A percentile compares a stretch with the other conserved stretches of the same genome.
Evolutionary conservation across 2,329 filamentous ascomycete species (phyloP).

Genomic region (Graphilbum ipis-grandicollis): DNA sequence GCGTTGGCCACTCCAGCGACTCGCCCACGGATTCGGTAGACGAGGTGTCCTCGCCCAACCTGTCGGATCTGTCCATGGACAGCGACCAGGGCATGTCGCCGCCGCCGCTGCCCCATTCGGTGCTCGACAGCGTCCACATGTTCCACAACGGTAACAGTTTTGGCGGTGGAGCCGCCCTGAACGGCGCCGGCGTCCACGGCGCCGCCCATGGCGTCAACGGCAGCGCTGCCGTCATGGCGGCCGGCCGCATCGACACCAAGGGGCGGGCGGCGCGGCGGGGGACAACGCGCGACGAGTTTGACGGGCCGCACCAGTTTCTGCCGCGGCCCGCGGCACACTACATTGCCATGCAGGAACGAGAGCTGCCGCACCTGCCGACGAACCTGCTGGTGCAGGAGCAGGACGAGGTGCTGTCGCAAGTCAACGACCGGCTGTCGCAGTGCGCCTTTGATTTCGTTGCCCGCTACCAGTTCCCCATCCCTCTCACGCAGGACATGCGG

Average conservation of each 20-base stretch:
- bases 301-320: constrained; percentile 70
- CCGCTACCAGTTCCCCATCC: constrained; percentile 81
- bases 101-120: constrained; percentile 10
- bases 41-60: constrained; percentile 34
- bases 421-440: constrained; percentile 71
- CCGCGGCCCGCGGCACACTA: constrained; percentile 54
- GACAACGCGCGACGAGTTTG: constrained; percentile 76
- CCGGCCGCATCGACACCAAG: constrained; percentile 22
- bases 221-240: no score
- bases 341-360: constrained; percentile 60
- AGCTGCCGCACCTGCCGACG: constrained; percentile 66
- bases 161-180: constrained; percentile 17
- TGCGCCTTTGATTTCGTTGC: constrained; percentile 84
- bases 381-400: constrained; percentile 73
- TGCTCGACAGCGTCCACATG: background rate
- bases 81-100: constrained; percentile 23
- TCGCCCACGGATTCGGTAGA: constrained; percentile 41
- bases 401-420: constrained; percentile 60
- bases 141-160: background rate
- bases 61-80: constrained; percentile 44
- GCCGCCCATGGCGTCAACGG: no score
- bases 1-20: constrained; percentile 31
- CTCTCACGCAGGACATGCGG: constrained; percentile 65
- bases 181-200: constrained; percentile 7
- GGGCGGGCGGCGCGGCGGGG: constrained; percentile 46